Evolutionary conservation across 768 basidiomycete genomes (phyloP).

Genomic region (Cytidiella melzeri): DNA sequence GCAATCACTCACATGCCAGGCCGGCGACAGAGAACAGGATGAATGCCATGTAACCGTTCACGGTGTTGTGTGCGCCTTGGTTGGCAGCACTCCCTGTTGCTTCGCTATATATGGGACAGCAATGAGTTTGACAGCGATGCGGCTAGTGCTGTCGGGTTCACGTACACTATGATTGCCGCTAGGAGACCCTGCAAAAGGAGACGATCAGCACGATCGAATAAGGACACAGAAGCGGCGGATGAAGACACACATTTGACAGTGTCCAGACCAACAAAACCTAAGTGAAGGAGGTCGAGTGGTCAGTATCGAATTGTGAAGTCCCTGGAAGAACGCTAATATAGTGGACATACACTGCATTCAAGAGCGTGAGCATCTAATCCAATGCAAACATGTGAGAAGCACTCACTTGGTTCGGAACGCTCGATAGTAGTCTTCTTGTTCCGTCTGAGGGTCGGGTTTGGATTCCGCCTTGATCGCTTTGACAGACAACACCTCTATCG

Average conservation of each 20-base stretch:
- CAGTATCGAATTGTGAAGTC: conserved; percentile 5
- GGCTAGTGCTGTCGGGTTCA: conserved; percentile 5
- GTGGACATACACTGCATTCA: conserved; percentile 3
- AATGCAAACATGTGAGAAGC: not conserved
- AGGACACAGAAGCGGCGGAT: conserved; percentile 1
- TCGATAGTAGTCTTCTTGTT: conserved; percentile 84
- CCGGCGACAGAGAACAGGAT: conserved; percentile 84
- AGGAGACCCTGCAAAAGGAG: conserved; percentile 47
- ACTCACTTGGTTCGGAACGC: conserved; percentile 82
- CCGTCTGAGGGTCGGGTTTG: conserved; percentile 53
- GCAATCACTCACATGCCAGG: conserved; percentile 66
- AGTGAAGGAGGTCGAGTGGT: conserved; percentile 11
- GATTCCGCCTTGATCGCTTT: conserved; percentile 71
- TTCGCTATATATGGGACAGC: conserved; percentile 24
- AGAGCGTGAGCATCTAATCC: not conserved
- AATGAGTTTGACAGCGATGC: not conserved
- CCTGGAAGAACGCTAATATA: not conserved
- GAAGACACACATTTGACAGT: conserved; percentile 64
- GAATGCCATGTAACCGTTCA: conserved; percentile 86
- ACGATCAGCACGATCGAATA: conserved; percentile 11
- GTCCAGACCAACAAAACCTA: conserved; percentile 85
- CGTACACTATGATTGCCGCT: conserved; percentile 70
- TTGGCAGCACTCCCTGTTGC: conserved; percentile 46
- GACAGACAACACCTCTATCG: conserved; percentile 70
- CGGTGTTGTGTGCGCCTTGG: conserved; percentile 43